phyloP scores from a whole-genome alignment of 768 basidiomycete genomes.

The Lactarius evosmus region DNA sequence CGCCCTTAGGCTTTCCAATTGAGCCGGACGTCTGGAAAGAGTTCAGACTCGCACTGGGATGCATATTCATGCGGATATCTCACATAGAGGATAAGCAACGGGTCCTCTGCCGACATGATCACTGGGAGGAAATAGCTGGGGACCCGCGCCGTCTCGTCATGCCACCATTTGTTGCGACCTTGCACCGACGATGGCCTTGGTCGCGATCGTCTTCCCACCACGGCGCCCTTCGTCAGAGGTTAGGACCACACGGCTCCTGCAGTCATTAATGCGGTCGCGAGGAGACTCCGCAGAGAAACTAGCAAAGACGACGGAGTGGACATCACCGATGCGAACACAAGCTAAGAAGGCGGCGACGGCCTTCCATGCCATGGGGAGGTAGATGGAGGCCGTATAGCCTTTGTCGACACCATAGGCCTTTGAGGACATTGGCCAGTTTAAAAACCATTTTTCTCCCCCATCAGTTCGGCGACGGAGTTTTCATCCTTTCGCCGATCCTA shows the following conservation, averaged over 20 bases:
- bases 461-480: conserved; percentile 78
- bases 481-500: conserved; percentile 32
- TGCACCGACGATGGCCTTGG: conserved; percentile 87
- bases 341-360: conserved; percentile 96
- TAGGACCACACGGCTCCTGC: conserved; percentile 85
- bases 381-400: conserved; percentile 91
- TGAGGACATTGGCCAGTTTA: conserved; percentile 88
- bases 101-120: conserved; percentile 89
- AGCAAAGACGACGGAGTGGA: conserved; percentile 97
- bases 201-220: conserved; percentile 93
- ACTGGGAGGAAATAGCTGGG: conserved; percentile 86
- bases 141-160: conserved; percentile 84
- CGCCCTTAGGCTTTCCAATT: conserved; percentile 96
- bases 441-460: conserved; percentile 91
- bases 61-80: conserved; percentile 36
- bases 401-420: conserved; percentile 86
- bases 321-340: conserved; percentile 93
- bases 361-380: conserved; percentile 94
- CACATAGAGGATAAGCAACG: conserved; percentile 97
- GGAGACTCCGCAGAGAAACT: conserved; percentile 95
- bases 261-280: conserved; percentile 88
- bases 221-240: conserved; percentile 93
- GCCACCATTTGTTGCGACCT: conserved; percentile 95
- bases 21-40: conserved; percentile 78
- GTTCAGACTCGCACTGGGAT: neutral